Conservation (phyloP, 176 grass and related monocot genomes). For the Oryza longistaminata region DNA sequence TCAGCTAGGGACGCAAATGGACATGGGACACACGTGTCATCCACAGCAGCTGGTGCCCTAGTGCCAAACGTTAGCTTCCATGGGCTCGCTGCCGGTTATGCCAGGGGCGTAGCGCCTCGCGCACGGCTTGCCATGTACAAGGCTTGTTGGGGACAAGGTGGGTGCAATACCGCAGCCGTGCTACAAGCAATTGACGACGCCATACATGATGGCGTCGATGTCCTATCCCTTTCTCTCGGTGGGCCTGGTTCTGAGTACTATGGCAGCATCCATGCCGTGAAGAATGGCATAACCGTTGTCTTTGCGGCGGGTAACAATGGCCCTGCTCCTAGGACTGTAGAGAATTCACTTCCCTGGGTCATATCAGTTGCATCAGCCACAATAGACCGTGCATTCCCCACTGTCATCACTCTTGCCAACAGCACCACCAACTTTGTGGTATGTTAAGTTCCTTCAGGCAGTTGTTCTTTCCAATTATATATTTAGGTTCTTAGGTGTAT, state of each 20-base stretch:
- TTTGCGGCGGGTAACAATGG: background rate
- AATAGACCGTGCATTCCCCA: too few species aligned
- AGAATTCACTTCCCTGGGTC: too few species aligned
- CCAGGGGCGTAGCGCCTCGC: background rate
- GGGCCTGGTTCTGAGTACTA: background rate
- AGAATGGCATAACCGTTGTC: background rate
- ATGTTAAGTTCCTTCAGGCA: too few species aligned
- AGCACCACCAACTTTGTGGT: too few species aligned
- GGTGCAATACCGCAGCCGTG: background rate
- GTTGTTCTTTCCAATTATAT: too few species aligned
- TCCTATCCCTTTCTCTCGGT: background rate
- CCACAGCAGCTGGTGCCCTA: background rate
- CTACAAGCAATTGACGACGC: background rate
- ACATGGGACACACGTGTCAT: background rate
- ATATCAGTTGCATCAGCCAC: too few species aligned
- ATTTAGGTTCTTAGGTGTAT: too few species aligned
- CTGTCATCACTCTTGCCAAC: too few species aligned
- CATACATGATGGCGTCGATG: background rate
- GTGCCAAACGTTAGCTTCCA: background rate
- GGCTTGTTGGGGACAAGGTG: background rate
- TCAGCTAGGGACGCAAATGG: background rate
- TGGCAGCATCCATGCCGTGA: background rate
- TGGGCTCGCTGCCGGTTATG: background rate
- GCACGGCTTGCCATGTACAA: slow-evolving; percentile 2
- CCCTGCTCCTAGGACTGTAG: too few species aligned